Base-by-base conservation (phyloP, 1,284 basidiomycete species). In the Ceratobasidium sp. region DNA sequence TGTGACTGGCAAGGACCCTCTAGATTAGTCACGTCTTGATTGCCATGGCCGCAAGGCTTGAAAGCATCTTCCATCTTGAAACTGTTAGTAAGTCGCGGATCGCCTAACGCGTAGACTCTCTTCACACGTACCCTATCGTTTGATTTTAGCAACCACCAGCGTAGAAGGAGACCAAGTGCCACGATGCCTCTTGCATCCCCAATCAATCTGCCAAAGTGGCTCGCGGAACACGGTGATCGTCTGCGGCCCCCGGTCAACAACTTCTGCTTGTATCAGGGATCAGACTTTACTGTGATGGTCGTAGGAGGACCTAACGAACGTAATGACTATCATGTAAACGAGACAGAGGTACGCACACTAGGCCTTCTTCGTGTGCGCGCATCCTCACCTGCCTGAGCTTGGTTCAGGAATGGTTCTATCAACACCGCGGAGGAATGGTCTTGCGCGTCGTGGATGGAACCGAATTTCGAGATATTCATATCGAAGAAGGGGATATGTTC, bases 401-500 rank as follows among this genome's bases (percentile, higher is more conserved):
- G 32, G 21, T 28, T 6, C 63, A 93, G 90, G 96, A 98, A 83
- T 98, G 95, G 95, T 98, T 98, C 81, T 97, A 95, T 82, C 96
- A 98, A 80, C 87, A 96, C 84, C 94, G 95, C 80, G 95, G 95
- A 1, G 89, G 87, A 1, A 98, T 98, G 94, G 83, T 94, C 13
- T 85, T 98, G 47, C 89, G 93, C 76, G 90, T 94, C 4, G 91
- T 98, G 11, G 94, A 97, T 72, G 92, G 91, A 21, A 91, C 90
- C n/a, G 85, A 87, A 76, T 96, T 98, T 81, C 85, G 86, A 78
- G 96, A 98, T 79, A 92, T 98, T 46, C 83, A 85, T 30, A 98
- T 98, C 78, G 91, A 90, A 74, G 95, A 99, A 82, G 96, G 96
- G 50, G 95, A 96, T 77, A 98, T 98, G 95, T 98, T 97, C 81